Percentiles rank a stretch among this genome's conserved stretches.
These are phyloP conservation scores for Bifiguratus adelaidae DNA, from an alignment of 192 early-diverging fungal species.

Conservation along the genomic window DNA sequence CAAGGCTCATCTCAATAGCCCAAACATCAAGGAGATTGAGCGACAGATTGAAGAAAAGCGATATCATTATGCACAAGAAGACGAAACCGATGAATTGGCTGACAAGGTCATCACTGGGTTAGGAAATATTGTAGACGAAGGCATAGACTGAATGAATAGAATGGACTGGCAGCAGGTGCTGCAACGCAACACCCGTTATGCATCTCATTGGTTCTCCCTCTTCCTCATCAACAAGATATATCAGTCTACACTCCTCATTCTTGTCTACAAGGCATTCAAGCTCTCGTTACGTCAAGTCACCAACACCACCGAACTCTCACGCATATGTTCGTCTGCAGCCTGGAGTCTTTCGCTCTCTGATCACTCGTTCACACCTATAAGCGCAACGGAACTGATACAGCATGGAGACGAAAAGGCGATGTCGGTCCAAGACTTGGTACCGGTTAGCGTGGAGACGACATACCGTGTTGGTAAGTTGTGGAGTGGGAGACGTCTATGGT, in stretches of 20 bases:
- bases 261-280: constrained; percentile 45
- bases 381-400: too few species aligned
- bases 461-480: too few species aligned
- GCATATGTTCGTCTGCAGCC: constrained; percentile 24
- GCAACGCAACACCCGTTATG: too few species aligned
- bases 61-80: constrained; percentile 24
- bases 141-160: too few species aligned
- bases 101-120: constrained; percentile 4
- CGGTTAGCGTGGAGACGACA: not conserved
- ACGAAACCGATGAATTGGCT: constrained; percentile 8
- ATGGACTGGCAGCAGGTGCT: too few species aligned
- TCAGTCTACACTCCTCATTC: constrained; percentile 30
- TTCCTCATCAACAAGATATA: constrained; percentile 37
- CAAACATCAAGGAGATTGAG: constrained; percentile 15
- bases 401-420: constrained; percentile 9
- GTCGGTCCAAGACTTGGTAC: not conserved
- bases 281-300: constrained; percentile 32
- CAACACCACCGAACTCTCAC: constrained; percentile 49
- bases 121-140: not conserved
- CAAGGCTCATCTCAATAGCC: constrained; percentile 37
- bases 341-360: not conserved
- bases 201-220: constrained; percentile 34
- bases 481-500: too few species aligned
- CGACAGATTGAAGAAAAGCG: constrained; percentile 15
- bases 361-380: too few species aligned